Base-by-base conservation (phyloP, 345 rosid species). In the Erysimum cheiranthoides region DNA sequence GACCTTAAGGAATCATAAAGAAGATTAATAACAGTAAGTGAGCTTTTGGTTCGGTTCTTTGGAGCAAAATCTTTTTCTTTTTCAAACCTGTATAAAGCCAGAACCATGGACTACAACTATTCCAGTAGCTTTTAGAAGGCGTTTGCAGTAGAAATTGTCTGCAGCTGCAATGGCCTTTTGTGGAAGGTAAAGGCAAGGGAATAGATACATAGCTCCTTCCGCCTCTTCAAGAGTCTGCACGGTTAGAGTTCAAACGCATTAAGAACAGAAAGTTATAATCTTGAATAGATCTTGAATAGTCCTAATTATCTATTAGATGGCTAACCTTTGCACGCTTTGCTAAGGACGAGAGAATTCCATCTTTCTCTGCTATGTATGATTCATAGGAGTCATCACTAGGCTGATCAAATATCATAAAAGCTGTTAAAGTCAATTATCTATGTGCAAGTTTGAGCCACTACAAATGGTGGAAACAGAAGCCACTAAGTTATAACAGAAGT, bases 201-300 rank as follows among this genome's bases (percentile, higher is more conserved):
- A 95, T 56, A 95, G 97, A 80, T 93, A 95, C 98, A 95, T 95
- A 25, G 99, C 99, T 51, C 99, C 99, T 80, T 95, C 99, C 47
- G 98, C 98, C 57, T 86, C 90, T 82, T 95, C 99, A 78, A 95
- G 80, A 21, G 83, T 87, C 98, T 92, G 82, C 65, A 38, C 38
- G 62, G 46, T 52, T 54, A 9, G 17, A 35, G 17, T 46, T 21
- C 25, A 64, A 54, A 13, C 30, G 0, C 25, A 54, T 70, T 61
- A 54, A 34, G 43, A 63, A 62, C 43, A 70, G 43, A 5, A 60
- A 43, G 21, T 1, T 35, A 13, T 25, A 77, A 54, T 6, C 40
- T 32, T 67, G n/a, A n/a, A n/a, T n/a, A n/a, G n/a, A n/a, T n/a
- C n/a, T n/a, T n/a, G 71, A 53, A 2, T 27, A 17, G 0, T 12